Evolutionary conservation across 805 yeast species (phyloP), one percentile per base, ranked within the genome.

Genomic region (Teunomyces stri): DNA sequence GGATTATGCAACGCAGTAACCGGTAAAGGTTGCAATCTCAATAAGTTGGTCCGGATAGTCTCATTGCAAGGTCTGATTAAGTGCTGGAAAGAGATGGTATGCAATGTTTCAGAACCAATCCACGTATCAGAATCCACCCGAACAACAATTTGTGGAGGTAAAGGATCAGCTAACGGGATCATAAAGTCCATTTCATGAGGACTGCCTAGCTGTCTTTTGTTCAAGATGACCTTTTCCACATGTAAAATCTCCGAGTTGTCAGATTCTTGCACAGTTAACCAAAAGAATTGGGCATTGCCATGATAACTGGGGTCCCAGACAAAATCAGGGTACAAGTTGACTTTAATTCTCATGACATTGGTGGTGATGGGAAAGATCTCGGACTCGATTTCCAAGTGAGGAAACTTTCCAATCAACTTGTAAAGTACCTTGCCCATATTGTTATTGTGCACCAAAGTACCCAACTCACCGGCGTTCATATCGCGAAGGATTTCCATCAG

Each of bases 231-330:
- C 61, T 84, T 88, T 52, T 94, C 97, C 49, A 83, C 85, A 60
- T 94, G 97, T 11, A 91, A 65, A 29, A 94, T 81, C 49, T 78
- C 77, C 0, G 87, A 79, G 44, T 80, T 78, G 46, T 85, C 89
- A 3, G 92, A 81, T 53, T 89, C 95, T 62, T 91, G 98, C 5
- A 92, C 95, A 52, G 92, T 77, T 3, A 94, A 76, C 99, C 99
- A 94, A 58, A 90, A 94, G 54, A 84, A 78, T 62, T 90, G 95
- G 1, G 87, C 85, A 52, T 77, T 80, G 0, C 97, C 96, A 65
- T 94, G 98, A 45, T 79, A 69, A 47, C 76, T 79, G 37, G 75
- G 80, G 65, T 89, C 96, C 98, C 98, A 94, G 6, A 72, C 68
- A 64, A 94, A 95, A 56, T 87, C 90, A 0, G 96, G 83, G 29